Conservation (phyloP, 129 eudicot genomes). For the Lonicera japonica region DNA sequence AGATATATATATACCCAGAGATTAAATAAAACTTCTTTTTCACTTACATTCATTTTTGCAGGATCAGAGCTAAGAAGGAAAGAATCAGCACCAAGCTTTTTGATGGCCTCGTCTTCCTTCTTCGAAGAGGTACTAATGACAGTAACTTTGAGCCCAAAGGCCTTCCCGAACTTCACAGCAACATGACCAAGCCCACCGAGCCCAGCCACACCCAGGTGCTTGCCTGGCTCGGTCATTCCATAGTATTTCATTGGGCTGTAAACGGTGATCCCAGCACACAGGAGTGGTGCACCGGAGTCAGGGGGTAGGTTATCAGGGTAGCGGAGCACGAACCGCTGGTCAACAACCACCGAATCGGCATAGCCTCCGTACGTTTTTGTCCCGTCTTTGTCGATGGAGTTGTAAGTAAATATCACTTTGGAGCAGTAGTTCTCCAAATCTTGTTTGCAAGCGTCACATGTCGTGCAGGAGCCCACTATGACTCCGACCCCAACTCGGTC, state of each 20-base stretch:
- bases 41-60: slow-evolving; percentile 22
- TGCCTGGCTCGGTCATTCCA: slow-evolving; percentile 38
- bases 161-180: slow-evolving; percentile 54
- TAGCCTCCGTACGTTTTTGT: slow-evolving; percentile 45
- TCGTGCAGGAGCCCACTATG: slow-evolving; percentile 27
- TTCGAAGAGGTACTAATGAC: slow-evolving; percentile 43
- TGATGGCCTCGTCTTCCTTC: slow-evolving; percentile 38
- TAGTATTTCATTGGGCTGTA: slow-evolving; percentile 54
- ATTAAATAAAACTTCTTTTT: neutral
- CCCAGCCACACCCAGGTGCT: slow-evolving; percentile 44
- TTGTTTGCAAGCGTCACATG: slow-evolving; percentile 31
- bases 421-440: slow-evolving; percentile 40
- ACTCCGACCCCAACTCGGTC: slow-evolving; percentile 47
- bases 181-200: slow-evolving; percentile 17
- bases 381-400: slow-evolving; percentile 26
- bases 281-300: slow-evolving; percentile 45
- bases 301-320: slow-evolving; percentile 40
- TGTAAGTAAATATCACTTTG: slow-evolving; percentile 29
- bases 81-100: slow-evolving; percentile 41
- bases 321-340: slow-evolving; percentile 34
- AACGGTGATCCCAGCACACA: slow-evolving; percentile 2
- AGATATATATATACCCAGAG: too few relatives aligned
- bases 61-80: slow-evolving; percentile 39
- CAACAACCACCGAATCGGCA: slow-evolving; percentile 31
- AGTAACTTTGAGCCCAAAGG: slow-evolving; percentile 49